Conservation (phyloP, 2,329 filamentous ascomycete species). For the Ophiosphaerella herpotricha region DNA sequence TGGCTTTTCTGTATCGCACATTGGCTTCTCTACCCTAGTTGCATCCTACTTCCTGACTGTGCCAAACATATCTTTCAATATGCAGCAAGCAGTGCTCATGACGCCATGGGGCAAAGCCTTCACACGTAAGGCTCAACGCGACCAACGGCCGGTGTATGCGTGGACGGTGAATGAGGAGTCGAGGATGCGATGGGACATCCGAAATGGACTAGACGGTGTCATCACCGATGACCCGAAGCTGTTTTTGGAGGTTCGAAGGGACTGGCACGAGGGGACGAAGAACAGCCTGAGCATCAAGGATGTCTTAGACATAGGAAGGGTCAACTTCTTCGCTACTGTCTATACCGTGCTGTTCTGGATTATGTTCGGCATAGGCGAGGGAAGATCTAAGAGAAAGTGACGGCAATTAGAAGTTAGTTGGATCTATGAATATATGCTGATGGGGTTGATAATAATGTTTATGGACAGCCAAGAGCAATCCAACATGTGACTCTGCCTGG, state of each 20-base stretch:
- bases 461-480: neutral
- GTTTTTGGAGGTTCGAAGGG: constrained; percentile 63
- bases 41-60: constrained; percentile 71
- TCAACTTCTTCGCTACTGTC: constrained; percentile 42
- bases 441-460: too few species aligned
- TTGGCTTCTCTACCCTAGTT: constrained; percentile 69
- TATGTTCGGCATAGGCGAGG: constrained; percentile 32
- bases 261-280: constrained; percentile 46
- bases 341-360: constrained; percentile 39
- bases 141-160: constrained; percentile 66
- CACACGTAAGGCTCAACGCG: constrained; percentile 62
- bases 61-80: constrained; percentile 76
- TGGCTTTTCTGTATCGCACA: constrained; percentile 67
- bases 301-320: constrained; percentile 37
- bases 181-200: constrained; percentile 82
- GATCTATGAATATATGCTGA: too few species aligned
- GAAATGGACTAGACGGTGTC: constrained; percentile 72
- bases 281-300: constrained; percentile 33
- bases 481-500: neutral
- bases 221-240: constrained; percentile 81
- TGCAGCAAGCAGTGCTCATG: constrained; percentile 70
- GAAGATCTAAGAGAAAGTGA: constrained; percentile 18
- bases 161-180: constrained; percentile 87
- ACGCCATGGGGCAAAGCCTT: constrained; percentile 71
- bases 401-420: neutral